Conservation (phyloP, 106 monocot genomes). For the Phalaenopsis aphrodite region DNA sequence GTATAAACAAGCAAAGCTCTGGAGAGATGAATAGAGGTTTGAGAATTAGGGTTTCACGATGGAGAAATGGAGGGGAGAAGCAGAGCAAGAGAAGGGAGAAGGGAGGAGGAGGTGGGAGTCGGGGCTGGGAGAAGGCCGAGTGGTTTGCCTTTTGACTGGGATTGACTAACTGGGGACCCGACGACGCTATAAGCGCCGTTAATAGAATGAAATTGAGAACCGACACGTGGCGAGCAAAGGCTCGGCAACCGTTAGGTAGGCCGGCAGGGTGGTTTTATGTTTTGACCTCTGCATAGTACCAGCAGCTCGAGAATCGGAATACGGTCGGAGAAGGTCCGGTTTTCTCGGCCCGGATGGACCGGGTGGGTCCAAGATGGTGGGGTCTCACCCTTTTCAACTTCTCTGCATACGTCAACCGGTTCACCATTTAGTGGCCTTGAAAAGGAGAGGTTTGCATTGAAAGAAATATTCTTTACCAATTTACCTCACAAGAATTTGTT, state of each 20-base stretch:
- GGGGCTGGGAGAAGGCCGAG: not conserved
- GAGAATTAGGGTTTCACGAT: not conserved
- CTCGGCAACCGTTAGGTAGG: not conserved
- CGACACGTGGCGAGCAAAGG: not conserved
- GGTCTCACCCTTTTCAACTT: no score
- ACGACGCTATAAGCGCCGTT: not conserved
- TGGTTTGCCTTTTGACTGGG: not conserved
- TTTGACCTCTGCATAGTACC: not conserved
- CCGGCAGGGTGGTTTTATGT: not conserved
- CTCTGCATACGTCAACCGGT: no score
- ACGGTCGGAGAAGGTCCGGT: no score
- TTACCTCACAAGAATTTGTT: no score
- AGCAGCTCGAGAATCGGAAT: no score
- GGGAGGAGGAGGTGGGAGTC: not conserved
- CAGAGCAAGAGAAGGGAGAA: not conserved
- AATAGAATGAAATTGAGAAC: not conserved
- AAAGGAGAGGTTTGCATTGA: no score
- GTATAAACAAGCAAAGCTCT: not conserved
- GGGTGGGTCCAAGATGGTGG: no score
- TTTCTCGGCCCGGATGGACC: no score
- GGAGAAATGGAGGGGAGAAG: not conserved
- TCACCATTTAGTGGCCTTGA: no score
- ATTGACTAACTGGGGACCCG: not conserved
- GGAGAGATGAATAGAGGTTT: not conserved
- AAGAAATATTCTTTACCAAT: no score